Conservation (phyloP, 129 eudicot genomes). For the Lonicera japonica region DNA sequence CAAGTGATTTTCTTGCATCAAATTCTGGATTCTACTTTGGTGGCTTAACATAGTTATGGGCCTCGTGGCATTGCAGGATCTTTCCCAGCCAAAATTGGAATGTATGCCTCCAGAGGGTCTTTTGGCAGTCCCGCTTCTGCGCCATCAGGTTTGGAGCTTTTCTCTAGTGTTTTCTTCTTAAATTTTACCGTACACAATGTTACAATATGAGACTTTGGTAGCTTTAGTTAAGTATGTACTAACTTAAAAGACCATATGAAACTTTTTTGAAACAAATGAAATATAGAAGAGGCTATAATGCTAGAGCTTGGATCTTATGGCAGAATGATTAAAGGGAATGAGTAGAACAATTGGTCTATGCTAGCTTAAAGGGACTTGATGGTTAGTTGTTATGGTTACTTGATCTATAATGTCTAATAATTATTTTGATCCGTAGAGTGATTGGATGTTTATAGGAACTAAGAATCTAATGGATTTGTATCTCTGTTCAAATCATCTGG, state of each 20-base stretch:
- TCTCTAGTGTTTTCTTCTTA: background rate
- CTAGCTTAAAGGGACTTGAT: background rate
- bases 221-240: background rate
- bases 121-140: conserved; percentile 67
- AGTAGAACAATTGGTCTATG: background rate
- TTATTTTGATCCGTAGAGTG: no score
- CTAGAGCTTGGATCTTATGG: background rate
- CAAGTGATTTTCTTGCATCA: background rate
- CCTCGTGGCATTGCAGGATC: conserved; percentile 53
- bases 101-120: conserved; percentile 73
- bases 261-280: background rate
- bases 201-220: background rate
- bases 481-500: background rate
- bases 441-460: background rate
- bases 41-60: background rate
- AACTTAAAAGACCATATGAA: background rate
- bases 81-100: conserved; percentile 76
- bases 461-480: background rate
- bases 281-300: background rate
- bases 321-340: background rate
- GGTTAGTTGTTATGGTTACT: background rate
- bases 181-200: background rate
- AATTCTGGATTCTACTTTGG: background rate
- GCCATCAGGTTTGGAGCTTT: conserved; percentile 68
- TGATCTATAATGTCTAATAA: background rate